These are phyloP conservation scores for Globisporangium nunn DNA, from an alignment of 352 stramenopile genomes.

Conservation along the genomic window DNA sequence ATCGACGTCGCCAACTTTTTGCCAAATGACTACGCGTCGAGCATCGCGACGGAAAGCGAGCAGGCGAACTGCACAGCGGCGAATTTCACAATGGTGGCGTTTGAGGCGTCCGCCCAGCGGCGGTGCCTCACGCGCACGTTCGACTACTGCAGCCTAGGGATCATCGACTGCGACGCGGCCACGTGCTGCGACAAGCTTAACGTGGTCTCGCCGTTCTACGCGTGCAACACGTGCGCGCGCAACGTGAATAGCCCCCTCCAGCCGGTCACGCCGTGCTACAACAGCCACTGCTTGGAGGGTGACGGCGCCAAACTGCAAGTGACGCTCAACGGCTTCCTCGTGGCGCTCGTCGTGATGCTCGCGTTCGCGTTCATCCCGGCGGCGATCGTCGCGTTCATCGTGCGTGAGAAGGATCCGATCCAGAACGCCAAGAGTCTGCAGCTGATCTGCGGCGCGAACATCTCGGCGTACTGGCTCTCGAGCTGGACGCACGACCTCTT, in stretches of 20 bases:
- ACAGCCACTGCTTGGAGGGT: constrained; percentile 18
- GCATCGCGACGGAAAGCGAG: constrained; percentile 12
- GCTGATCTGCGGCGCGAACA: constrained; percentile 31
- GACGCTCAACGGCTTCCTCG: constrained; percentile 36
- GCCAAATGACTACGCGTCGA: constrained; percentile 22
- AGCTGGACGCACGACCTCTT: constrained; percentile 33
- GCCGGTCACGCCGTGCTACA: constrained; percentile 20
- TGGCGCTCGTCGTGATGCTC: constrained; percentile 30
- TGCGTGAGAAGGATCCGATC: constrained; percentile 37
- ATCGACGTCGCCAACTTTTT: constrained; percentile 46
- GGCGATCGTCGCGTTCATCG: constrained; percentile 33
- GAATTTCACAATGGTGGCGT: constrained; percentile 19
- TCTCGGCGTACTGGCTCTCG: constrained; percentile 33
- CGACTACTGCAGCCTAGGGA: constrained; percentile 30
- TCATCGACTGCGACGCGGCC: constrained; percentile 29
- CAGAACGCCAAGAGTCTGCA: constrained; percentile 48
- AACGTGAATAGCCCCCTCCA: background rate
- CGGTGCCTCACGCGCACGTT: constrained; percentile 9
- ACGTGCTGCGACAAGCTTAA: constrained; percentile 32
- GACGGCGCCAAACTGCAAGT: constrained; percentile 34
- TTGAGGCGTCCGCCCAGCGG: constrained; percentile 10
- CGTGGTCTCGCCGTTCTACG: constrained; percentile 30
- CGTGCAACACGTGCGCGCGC: constrained; percentile 21
- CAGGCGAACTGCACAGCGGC: constrained; percentile 18
- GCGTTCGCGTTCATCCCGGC: constrained; percentile 42